Conservation (phyloP, 371 early-diverging fungal genomes). For the Haplosporangium sp. region DNA sequence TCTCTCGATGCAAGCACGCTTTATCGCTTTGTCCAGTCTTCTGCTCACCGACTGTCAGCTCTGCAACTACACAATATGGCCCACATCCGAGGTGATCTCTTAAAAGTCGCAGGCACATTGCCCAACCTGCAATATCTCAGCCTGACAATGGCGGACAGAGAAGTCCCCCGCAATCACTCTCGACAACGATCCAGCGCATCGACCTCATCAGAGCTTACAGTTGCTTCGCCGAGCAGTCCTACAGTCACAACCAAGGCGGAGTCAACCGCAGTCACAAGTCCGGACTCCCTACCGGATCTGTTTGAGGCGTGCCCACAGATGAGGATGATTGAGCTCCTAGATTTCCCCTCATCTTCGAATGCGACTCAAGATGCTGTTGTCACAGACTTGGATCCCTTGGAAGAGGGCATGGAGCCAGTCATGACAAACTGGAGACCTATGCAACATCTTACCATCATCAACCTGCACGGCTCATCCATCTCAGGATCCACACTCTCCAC, state of each 20-base stretch:
- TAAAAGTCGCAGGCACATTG: constrained; percentile 17
- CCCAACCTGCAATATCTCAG: constrained; percentile 22
- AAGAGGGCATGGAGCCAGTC: background rate
- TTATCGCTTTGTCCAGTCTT: constrained; percentile 20
- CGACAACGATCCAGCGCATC: constrained; percentile 18
- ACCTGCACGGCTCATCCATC: constrained; percentile 30
- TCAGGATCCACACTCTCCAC: constrained; percentile 34
- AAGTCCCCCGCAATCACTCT: background rate
- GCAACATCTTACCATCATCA: constrained; percentile 38
- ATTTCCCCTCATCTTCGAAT: constrained; percentile 4
- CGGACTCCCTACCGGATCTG: constrained; percentile 25
- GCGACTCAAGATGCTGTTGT: background rate
- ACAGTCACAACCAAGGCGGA: constrained; percentile 21
- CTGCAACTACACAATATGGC: constrained; percentile 29
- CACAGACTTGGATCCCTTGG: background rate
- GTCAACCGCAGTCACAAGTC: constrained; percentile 23
- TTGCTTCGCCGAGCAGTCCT: constrained; percentile 16
- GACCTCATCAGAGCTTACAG: background rate
- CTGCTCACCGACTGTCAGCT: constrained; percentile 16
- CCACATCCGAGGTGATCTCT: constrained; percentile 24
- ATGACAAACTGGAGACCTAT: constrained; percentile 5
- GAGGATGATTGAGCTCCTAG: constrained; percentile 24
- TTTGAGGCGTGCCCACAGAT: constrained; percentile 39
- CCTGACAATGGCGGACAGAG: constrained; percentile 20
- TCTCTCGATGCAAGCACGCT: constrained; percentile 16